Base-by-base conservation (phyloP, 495 filamentous ascomycete species). In the Lophiostoma macrostomum region DNA sequence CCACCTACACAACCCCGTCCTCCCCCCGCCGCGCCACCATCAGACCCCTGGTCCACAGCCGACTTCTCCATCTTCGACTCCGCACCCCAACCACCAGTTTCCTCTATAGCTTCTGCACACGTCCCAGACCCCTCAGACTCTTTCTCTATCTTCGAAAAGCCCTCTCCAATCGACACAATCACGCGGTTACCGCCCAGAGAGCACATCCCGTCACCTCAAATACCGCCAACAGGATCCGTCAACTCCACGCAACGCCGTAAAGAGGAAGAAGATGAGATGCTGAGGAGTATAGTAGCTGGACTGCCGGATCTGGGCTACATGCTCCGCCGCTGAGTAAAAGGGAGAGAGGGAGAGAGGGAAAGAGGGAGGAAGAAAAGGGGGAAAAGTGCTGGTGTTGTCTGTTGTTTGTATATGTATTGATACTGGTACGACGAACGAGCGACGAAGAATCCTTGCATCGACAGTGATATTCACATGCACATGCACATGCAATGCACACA, bases 261-360 rank as follows among this genome's bases (percentile, higher is more conserved):
- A 51, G 35, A 34, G 30, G 50, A 60, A 52, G 50, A 52, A 50
- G 58, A 59, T 35, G 60, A 64, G 32, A 46, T 58, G 12, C 38
- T 70, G 10, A 50, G 47, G n/a, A 27, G 46, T 13, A 67, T 72
- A 40, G 41, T 72, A 18, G 48, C 49, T 5, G 66, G 66, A 16
- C 47, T 72, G 22, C 69, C 69, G 7, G 67, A 72, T 64, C 38
- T 70, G 45, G 45, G 61, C 23, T 72, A 71, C 61, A 72, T 72
- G 69, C 60, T 72, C 6, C 24, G 38, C n/a, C 38, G 40, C 7
- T 53, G 32, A 24, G 3, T 10, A 36, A n/a, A n/a, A n/a, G n/a
- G n/a, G n/a, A n/a, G n/a, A n/a, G n/a, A n/a, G n/a, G n/a, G n/a
- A n/a, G n/a, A n/a, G n/a, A n/a, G n/a, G n/a, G n/a, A n/a, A n/a